phyloP scores from a whole-genome alignment of 2,329 filamentous ascomycete genomes.

The Aspergillus sp. region DNA sequence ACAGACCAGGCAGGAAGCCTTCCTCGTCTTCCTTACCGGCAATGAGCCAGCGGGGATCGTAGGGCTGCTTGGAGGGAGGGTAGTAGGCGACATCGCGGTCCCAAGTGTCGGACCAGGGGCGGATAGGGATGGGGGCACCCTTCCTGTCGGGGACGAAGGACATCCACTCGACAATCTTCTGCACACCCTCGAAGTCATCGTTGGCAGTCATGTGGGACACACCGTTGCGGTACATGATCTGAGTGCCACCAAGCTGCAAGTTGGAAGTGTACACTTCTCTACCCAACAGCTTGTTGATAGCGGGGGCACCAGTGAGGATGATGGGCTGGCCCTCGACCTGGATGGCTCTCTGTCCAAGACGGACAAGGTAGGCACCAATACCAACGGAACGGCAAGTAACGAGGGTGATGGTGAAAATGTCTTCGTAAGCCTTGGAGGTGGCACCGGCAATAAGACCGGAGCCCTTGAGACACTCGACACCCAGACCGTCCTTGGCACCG shows the following conservation, averaged over 20 bases:
- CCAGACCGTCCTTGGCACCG: constrained; percentile 90
- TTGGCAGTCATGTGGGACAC: constrained; percentile 98
- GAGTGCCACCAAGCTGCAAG: constrained; percentile 97
- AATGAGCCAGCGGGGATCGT: constrained; percentile 94
- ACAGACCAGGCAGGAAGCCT: constrained; percentile 86
- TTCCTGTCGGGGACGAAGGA: constrained; percentile 96
- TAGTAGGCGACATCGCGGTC: constrained; percentile 86
- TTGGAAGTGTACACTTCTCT: constrained; percentile 99
- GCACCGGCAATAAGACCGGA: constrained; percentile 98
- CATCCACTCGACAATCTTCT: constrained; percentile 97
- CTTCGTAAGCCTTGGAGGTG: constrained; percentile 94
- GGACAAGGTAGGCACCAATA: constrained; percentile 98
- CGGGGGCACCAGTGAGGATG: constrained; percentile 94
- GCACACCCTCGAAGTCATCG: constrained; percentile 96
- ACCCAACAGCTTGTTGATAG: constrained; percentile 96
- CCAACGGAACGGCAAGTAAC: constrained; percentile 98
- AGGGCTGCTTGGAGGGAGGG: constrained; percentile 77
- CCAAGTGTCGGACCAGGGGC: constrained; percentile 81
- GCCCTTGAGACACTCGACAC: constrained; percentile 94
- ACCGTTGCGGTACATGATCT: constrained; percentile 99
- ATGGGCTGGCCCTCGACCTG: constrained; percentile 99
- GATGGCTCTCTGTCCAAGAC: constrained; percentile 95
- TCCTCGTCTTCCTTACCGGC: constrained; percentile 79
- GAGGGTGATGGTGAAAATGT: constrained; percentile 97
- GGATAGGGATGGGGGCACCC: constrained; percentile 88